phyloP scores from a whole-genome alignment of 768 basidiomycete species.

The Amanita muscaria region DNA sequence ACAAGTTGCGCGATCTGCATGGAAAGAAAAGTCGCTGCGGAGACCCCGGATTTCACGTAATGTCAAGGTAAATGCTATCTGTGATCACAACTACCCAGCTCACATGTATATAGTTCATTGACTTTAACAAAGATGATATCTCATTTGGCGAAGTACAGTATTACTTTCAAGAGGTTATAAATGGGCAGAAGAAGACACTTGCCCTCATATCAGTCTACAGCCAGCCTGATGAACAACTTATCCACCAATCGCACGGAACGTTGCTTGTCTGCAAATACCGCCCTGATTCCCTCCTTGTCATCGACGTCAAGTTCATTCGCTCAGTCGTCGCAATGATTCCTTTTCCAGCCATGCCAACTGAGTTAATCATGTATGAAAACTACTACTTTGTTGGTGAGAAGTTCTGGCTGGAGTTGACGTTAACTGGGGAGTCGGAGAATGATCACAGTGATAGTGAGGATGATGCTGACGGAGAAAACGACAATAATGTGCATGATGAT shows the following conservation, averaged over 20 bases:
- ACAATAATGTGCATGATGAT: too few relatives aligned
- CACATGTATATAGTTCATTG: too few relatives aligned
- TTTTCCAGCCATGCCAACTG: too few relatives aligned
- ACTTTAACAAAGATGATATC: too few relatives aligned
- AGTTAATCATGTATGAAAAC: too few relatives aligned
- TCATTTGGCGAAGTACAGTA: too few relatives aligned
- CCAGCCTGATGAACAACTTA: background rate
- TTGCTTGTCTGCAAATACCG: background rate
- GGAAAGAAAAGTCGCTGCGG: conserved; percentile 3
- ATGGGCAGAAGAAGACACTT: background rate
- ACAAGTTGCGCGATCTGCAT: conserved; percentile 13
- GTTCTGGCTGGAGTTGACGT: too few relatives aligned
- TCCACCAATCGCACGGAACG: background rate
- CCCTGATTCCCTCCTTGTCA: background rate
- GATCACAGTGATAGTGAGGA: too few relatives aligned
- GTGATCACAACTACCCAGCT: too few relatives aligned
- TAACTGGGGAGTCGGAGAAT: too few relatives aligned
- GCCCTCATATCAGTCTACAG: background rate
- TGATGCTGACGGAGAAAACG: too few relatives aligned
- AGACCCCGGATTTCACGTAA: conserved; percentile 6
- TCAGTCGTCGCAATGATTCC: background rate
- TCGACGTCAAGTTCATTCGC: background rate
- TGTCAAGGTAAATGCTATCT: conserved; percentile 3
- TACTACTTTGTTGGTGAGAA: too few relatives aligned
- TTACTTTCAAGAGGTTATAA: background rate